Conservation (phyloP, 345 rosid species). For the Eucalyptus polyanthemos region DNA sequence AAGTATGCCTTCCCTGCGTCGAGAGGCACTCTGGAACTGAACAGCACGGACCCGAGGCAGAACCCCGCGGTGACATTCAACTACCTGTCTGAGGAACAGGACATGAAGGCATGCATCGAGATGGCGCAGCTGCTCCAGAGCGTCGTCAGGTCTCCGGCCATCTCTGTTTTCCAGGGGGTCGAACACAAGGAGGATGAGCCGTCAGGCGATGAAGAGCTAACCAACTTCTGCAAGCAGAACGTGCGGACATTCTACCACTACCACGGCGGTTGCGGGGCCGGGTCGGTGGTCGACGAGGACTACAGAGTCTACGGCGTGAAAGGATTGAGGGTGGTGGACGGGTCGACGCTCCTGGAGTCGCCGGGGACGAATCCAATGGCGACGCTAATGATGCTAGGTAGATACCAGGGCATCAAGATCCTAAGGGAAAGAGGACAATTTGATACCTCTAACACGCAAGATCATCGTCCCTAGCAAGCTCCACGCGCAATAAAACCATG, state of each 20-base stretch:
- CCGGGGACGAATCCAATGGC: slow-evolving; percentile 91
- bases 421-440: slow-evolving; percentile 17
- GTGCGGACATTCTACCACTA: slow-evolving; percentile 59
- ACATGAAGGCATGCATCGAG: slow-evolving; percentile 34
- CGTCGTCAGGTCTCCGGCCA: slow-evolving; percentile 45
- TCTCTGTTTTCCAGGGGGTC: slow-evolving; percentile 27
- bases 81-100: slow-evolving; percentile 39
- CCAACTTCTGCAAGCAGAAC: slow-evolving; percentile 43
- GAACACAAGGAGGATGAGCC: slow-evolving; percentile 9
- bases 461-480: neutral
- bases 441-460: neutral
- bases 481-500: neutral
- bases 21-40: slow-evolving; percentile 45
- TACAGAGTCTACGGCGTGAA: slow-evolving; percentile 40
- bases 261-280: slow-evolving; percentile 54
- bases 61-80: slow-evolving; percentile 65
- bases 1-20: slow-evolving; percentile 64
- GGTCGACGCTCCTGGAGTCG: slow-evolving; percentile 60
- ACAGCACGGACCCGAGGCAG: slow-evolving; percentile 37
- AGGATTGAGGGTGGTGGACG: slow-evolving; percentile 55
- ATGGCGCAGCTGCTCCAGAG: slow-evolving; percentile 42
- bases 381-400: slow-evolving; percentile 59
- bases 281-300: slow-evolving; percentile 45
- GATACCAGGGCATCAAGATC: slow-evolving; percentile 60
- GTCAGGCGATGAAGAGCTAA: slow-evolving; percentile 14